Conservation (phyloP, 345 rosid species). For the Aquilaria sinensis region DNA sequence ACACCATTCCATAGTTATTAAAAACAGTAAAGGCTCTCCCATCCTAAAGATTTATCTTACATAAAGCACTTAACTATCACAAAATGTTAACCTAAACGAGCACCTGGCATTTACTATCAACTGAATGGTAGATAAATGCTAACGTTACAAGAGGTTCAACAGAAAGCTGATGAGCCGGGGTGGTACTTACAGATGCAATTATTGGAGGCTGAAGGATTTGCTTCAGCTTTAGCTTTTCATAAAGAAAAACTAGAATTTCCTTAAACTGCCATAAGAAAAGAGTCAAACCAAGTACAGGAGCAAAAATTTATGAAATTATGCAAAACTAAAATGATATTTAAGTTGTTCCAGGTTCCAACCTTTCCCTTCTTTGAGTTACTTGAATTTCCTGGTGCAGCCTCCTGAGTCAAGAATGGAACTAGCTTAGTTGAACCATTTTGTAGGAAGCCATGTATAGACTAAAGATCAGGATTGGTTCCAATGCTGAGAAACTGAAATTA, state of each 20-base stretch:
- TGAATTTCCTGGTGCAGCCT: constrained; percentile 22
- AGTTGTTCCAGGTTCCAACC: constrained; percentile 22
- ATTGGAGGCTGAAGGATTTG: constrained; percentile 89
- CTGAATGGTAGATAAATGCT: too few relatives aligned
- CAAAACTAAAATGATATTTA: constrained; percentile 12
- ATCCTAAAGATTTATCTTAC: too few relatives aligned
- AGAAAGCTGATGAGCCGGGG: constrained; percentile 3
- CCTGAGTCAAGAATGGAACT: too few relatives aligned
- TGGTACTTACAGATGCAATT: constrained; percentile 72
- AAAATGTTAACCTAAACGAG: neutral
- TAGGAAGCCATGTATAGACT: too few relatives aligned
- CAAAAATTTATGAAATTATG: neutral
- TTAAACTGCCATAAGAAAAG: constrained; percentile 35
- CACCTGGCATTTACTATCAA: neutral
- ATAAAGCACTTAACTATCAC: too few relatives aligned
- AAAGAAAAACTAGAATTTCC: constrained; percentile 39
- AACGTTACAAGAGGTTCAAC: too few relatives aligned
- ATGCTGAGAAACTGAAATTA: too few relatives aligned
- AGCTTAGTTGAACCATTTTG: too few relatives aligned
- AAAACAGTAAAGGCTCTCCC: too few relatives aligned
- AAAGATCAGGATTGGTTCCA: too few relatives aligned
- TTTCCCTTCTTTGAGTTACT: constrained; percentile 35
- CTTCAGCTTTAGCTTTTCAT: constrained; percentile 80
- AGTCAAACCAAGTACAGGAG: neutral
- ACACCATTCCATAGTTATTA: too few relatives aligned